Evolutionary conservation across 768 basidiomycete genomes (phyloP), one percentile per base, ranked within the genome.

Genomic region (Hemileccinum impolitum): DNA sequence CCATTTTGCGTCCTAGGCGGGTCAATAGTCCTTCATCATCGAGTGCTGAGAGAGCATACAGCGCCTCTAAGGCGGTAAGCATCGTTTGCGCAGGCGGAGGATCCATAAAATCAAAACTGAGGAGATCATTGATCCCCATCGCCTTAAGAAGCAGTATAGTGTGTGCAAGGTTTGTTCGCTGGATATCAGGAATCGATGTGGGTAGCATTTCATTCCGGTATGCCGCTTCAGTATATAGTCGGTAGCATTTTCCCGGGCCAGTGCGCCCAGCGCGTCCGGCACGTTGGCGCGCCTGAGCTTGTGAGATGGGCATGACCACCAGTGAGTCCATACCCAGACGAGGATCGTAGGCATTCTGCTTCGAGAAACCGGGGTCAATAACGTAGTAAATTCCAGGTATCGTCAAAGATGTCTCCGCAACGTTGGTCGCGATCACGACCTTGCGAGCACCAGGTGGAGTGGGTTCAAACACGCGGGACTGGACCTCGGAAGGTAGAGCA

Each of bases 21-120:
- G 96, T 99, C 61, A 99, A 72, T 6, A 98, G 73, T 6, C 96
- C 96, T 72, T 99, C 96, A 55, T 98, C 94, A 56, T 98, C 96
- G 26, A 98, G 75, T 3, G 96, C 96, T 1, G 94, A 96, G 13
- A 98, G 76, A 4, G 94, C 96, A 69, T 95, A 98, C 1, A 99
- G 72, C 39, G 90, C 84, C 65, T 98, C 94, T 39, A 99, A 72
- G 1, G 96, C 96, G 1, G 96, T 95, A 56, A 99, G 76, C 88
- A 98, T 91, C 10, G 95, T 97, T 61, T 87, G 92, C 4, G 94
- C 89, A 0, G 94, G 96, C 21, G 96, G 96, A 2, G 95, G 94
- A 68, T 98, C 96, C 96, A 99, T 98, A 65, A 98, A 99, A 67
- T 96, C 95, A 70, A 98, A 98, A 70, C 90, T 92, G 49, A 98